Evolutionary conservation across 2,329 filamentous ascomycete genomes (phyloP), one percentile per base, ranked within the genome.

Genomic region (Xylaria sp.): DNA sequence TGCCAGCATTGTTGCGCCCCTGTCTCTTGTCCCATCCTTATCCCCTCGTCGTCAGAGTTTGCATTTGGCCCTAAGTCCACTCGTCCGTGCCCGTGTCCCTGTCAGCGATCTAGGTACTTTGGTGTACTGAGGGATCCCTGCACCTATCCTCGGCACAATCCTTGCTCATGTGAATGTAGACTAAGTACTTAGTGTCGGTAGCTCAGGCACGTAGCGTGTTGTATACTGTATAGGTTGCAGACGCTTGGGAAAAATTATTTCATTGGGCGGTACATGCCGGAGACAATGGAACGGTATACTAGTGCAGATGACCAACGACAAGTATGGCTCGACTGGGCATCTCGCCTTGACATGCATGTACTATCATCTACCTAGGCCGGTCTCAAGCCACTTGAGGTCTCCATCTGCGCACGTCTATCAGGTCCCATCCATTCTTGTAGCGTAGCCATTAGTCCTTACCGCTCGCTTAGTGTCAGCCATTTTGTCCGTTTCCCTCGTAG

Each of bases 61-160:
- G 46, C 41, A 44, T 21, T 54, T 33, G 15, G 40, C 52, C 29
- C 27, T 29, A 33, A 33, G 29, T 33, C 25, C 21, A 4, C 19
- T 6, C 25, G 48, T 15, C 54, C 54, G 19, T 41, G 52, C 46
- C 52, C 23, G 5, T 47, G 33, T 29, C 64, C 64, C 58, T 64
- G 62, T 66, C 62, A 65, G 53, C 56, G 62, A 62, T 67, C 64
- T 44, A 58, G 23, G 60, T 65, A 65, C 60, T 63, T 33, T 33
- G 11, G 6, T 37, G 56, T 65, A 65, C 63, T 60, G 63, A 21
- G 46, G 31, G 23, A 54, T 33, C 52, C 37, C 47, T 44, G 49
- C 13, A 23, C 13, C 23, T 25, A 49, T 53, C 35, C 25, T 64
- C 53, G 35, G 54, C 46, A 54, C 31, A 43, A 33, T 35, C 62